phyloP scores from a whole-genome alignment of 2,329 filamentous ascomycete genomes.

The Blastomyces parvus region DNA sequence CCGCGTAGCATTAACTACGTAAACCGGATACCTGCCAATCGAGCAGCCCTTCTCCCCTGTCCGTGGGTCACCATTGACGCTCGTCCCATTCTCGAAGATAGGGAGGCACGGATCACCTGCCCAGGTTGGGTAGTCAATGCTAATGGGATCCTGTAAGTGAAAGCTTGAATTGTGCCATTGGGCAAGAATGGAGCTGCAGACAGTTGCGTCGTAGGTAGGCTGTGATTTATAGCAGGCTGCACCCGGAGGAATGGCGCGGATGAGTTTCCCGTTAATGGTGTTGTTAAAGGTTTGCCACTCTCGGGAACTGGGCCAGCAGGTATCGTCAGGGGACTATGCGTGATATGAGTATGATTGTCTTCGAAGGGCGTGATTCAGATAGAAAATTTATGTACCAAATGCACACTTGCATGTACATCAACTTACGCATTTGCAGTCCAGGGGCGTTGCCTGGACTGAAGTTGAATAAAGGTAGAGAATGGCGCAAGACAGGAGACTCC shows the following conservation, averaged over 20 bases:
- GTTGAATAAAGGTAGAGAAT: not conserved
- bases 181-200: not conserved
- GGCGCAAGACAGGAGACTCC: not conserved
- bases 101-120: not conserved
- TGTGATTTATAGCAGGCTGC: conserved; percentile 32
- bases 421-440: not conserved
- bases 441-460: not conserved
- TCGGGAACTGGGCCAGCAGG: conserved; percentile 41
- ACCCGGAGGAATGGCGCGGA: conserved; percentile 45
- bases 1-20: not conserved
- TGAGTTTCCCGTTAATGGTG: conserved; percentile 42
- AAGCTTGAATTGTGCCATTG: not conserved
- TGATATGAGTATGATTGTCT: not conserved
- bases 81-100: not conserved
- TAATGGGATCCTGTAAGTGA: not conserved
- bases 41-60: not conserved
- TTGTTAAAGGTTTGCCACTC: conserved; percentile 45
- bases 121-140: not conserved
- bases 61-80: not conserved
- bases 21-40: not conserved
- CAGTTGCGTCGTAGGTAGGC: not conserved
- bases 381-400: too few relatives aligned
- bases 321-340: conserved; percentile 20
- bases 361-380: too few relatives aligned
- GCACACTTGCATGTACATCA: too few relatives aligned